phyloP scores from a whole-genome alignment of 805 yeast genomes.

The Metschnikowia santaceciliae region DNA sequence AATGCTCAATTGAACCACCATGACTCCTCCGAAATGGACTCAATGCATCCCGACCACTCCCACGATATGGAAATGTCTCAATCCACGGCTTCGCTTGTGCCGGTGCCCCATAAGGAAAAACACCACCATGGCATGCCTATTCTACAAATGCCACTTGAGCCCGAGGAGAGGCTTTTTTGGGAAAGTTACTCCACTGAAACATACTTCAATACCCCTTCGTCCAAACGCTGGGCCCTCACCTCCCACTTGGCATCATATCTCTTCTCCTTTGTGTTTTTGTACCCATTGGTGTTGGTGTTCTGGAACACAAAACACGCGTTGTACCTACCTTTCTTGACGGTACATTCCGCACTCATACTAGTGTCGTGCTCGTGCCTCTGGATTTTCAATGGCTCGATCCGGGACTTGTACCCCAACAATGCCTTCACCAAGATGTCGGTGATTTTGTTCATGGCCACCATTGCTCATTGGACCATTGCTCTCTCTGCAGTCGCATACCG shows the following conservation, averaged over 20 bases:
- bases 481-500: slow-evolving; percentile 44
- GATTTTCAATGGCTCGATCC: slow-evolving; percentile 56
- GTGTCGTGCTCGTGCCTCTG: slow-evolving; percentile 53
- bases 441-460: slow-evolving; percentile 50
- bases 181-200: slow-evolving; percentile 72
- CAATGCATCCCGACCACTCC: neutral
- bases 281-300: slow-evolving; percentile 66
- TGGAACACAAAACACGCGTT: slow-evolving; percentile 56
- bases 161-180: slow-evolving; percentile 78
- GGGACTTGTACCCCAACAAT: slow-evolving; percentile 69
- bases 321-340: slow-evolving; percentile 19
- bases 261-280: slow-evolving; percentile 47
- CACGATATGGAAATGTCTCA: neutral
- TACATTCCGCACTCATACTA: slow-evolving; percentile 45
- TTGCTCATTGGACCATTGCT: slow-evolving; percentile 54
- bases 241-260: slow-evolving; percentile 49
- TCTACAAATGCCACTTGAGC: slow-evolving; percentile 58
- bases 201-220: slow-evolving; percentile 53
- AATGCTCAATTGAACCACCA: neutral
- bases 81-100: slow-evolving; percentile 12
- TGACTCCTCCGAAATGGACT: neutral
- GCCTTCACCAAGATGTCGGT: slow-evolving; percentile 66
- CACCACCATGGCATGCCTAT: slow-evolving; percentile 74
- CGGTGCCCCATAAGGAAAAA: slow-evolving; percentile 33
- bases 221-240: slow-evolving; percentile 49